Conservation (phyloP, 805 yeast genomes). For the Pichia occidentalis region DNA sequence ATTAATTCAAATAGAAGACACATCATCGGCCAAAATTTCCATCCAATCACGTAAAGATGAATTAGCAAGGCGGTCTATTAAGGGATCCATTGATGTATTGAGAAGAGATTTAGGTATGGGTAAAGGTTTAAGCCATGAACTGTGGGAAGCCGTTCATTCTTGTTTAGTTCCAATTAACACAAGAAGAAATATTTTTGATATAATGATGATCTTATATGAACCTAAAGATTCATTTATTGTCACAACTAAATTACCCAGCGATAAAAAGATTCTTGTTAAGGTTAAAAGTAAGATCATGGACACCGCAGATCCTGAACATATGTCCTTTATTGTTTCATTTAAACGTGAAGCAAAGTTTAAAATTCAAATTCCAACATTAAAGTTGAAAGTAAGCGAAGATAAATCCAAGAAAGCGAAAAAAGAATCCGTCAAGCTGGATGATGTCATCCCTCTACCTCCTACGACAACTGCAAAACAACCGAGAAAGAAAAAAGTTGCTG, state of each 20-base stretch:
- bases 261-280: slow-evolving; percentile 58
- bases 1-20: slow-evolving; percentile 55
- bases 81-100: slow-evolving; percentile 60
- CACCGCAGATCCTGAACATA: slow-evolving; percentile 29
- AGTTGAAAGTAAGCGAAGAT: slow-evolving; percentile 20
- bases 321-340: slow-evolving; percentile 35
- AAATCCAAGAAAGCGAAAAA: slow-evolving; percentile 3
- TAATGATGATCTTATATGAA: slow-evolving; percentile 59
- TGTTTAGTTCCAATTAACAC: slow-evolving; percentile 53
- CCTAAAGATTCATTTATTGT: slow-evolving; percentile 58
- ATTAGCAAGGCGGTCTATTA: slow-evolving; percentile 54
- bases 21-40: slow-evolving; percentile 30
- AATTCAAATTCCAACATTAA: slow-evolving; percentile 38
- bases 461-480: neutral
- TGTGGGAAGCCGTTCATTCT: slow-evolving; percentile 69
- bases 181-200: slow-evolving; percentile 55
- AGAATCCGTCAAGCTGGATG: neutral
- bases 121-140: slow-evolving; percentile 44
- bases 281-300: slow-evolving; percentile 25
- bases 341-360: slow-evolving; percentile 55
- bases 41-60: slow-evolving; percentile 55
- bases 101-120: slow-evolving; percentile 55
- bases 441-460: neutral
- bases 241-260: slow-evolving; percentile 58
- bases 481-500: neutral